Conservation (phyloP, 139 green algal species). For the Tetratostichococcus sp. region DNA sequence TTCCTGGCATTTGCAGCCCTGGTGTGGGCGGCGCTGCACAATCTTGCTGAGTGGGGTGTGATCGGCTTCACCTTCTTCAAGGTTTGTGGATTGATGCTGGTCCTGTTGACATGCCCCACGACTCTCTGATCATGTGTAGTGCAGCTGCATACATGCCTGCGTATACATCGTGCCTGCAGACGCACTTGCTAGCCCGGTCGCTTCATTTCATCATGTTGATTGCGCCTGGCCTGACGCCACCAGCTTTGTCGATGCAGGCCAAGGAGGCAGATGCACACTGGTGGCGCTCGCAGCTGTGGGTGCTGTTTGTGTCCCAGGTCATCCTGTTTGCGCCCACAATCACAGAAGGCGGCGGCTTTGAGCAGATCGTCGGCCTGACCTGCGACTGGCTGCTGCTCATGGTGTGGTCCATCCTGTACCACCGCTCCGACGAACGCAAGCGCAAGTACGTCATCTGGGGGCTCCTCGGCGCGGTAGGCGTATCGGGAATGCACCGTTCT, state of each 20-base stretch:
- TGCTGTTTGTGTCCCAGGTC: not conserved
- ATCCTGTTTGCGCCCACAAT: not conserved
- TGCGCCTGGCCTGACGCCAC: no score
- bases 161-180: no score
- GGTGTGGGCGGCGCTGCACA: not conserved
- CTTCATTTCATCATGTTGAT: no score
- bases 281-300: not conserved
- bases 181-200: no score
- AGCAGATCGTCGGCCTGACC: not conserved
- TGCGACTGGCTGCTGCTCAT: not conserved
- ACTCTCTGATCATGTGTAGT: no score
- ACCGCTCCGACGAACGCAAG: not conserved
- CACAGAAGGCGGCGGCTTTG: not conserved
- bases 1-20: no score
- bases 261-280: not conserved
- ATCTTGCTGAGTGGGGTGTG: not conserved
- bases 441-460: not conserved
- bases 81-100: not conserved
- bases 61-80: not conserved
- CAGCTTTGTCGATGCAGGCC: not conserved
- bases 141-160: no score
- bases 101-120: no score
- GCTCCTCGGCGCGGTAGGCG: not conserved
- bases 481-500: no score
- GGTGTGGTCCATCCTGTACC: not conserved